Conservation (phyloP, 2,329 filamentous ascomycete species). For the Aspergillus pseudoterreus region DNA sequence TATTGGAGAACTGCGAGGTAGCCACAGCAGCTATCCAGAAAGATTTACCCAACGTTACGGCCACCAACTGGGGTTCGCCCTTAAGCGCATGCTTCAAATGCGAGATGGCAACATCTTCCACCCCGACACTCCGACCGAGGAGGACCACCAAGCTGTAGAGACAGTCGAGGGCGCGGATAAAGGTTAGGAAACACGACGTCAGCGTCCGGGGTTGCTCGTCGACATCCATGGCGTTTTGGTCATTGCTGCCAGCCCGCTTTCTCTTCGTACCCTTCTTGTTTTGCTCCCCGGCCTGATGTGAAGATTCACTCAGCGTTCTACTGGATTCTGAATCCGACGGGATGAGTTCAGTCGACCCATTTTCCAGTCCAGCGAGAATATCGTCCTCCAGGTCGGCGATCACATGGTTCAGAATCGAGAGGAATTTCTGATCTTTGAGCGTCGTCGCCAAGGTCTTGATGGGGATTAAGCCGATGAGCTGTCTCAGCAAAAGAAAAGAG, state of each 20-base stretch:
- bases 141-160: constrained; percentile 30
- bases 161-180: constrained; percentile 32
- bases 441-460: constrained; percentile 66
- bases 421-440: constrained; percentile 66
- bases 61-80: constrained; percentile 31
- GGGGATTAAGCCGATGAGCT: constrained; percentile 66
- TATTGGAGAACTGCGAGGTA: constrained; percentile 25
- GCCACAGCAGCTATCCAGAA: constrained; percentile 31
- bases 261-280: constrained; percentile 34
- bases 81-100: constrained; percentile 40
- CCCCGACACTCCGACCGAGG: constrained; percentile 22
- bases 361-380: constrained; percentile 23
- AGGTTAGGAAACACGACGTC: constrained; percentile 30
- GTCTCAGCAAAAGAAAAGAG: constrained; percentile 56
- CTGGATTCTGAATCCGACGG: constrained; percentile 34
- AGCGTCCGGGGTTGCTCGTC: constrained; percentile 28
- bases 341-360: constrained; percentile 18
- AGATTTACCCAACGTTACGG: constrained; percentile 34
- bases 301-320: constrained; percentile 28
- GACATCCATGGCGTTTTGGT: constrained; percentile 27
- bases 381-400: constrained; percentile 53
- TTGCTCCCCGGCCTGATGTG: constrained; percentile 17
- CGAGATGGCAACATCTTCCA: constrained; percentile 30
- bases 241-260: constrained; percentile 30
- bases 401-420: constrained; percentile 62